Evolutionary conservation across 352 stramenopile species (phyloP), one percentile per base, ranked within the genome.

Genomic region (Phytopythium vexans): DNA sequence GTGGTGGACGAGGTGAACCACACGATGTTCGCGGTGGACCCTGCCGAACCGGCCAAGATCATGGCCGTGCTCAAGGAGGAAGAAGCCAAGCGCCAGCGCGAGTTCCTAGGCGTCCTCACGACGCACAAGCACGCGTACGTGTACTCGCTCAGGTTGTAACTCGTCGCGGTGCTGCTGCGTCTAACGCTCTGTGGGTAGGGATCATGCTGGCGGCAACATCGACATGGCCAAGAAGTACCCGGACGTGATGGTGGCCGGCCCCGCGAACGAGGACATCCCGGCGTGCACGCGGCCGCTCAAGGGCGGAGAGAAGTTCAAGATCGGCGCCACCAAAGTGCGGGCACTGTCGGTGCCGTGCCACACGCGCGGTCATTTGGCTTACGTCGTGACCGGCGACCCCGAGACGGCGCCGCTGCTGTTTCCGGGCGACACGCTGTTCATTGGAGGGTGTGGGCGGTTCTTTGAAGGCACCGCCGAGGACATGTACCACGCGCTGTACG

Each of bases 71-170:
- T 94, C 16, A 67, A 80, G 51, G 82, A 94, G 59, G 82, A 94
- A 48, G 78, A 89, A 34, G 62, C 64, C 3, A 63, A 58, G 27
- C 71, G 67, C 46, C 86, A 89, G 40, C 82, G 84, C 33, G 64
- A 85, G 51, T 91, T 94, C 41, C 66, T 91, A 11, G 84, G 77
- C 4, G 94, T 98, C 36, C 70, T 98, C 33, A 98, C 90, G 16
- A 98, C 93, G 2, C 93, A 98, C 76, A 96, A 96, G 55, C 93
- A 98, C 82, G 70, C 58, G 85, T 94, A 78, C 45, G 78, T 70
- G 14, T 32, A 9, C 5, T 41, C 34, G 52, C n/a, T 41, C 33
- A 55, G n/a, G 46, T n/a, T 37, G 32, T 41, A 34, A n/a, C 5
- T 51, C 3, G 36, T 41, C 46, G 4, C 34, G 21, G 12, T 47